Conservation (phyloP, 2,329 filamentous ascomycete genomes). For the Davidsoniella australis region DNA sequence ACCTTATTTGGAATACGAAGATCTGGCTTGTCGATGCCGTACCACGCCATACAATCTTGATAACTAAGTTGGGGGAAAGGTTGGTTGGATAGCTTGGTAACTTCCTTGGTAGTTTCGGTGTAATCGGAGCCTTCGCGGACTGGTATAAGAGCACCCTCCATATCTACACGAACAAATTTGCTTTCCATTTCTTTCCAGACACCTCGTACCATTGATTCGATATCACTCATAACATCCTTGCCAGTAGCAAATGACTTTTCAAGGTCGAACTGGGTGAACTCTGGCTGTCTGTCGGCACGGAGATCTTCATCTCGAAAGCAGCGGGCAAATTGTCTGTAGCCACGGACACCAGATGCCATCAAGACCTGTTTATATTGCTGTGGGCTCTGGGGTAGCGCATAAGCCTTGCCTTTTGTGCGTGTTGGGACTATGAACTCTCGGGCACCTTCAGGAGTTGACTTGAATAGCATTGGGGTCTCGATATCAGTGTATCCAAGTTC, state of each 20-base stretch:
- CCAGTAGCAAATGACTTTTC: constrained; percentile 78
- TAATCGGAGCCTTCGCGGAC: constrained; percentile 14
- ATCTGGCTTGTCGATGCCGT: constrained; percentile 88
- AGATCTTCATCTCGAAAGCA: constrained; percentile 95
- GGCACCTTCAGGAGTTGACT: constrained; percentile 90
- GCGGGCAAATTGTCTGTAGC: constrained; percentile 82
- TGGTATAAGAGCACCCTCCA: constrained; percentile 19
- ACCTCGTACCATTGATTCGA: constrained; percentile 34
- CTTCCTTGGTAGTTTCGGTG: neutral
- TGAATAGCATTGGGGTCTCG: constrained; percentile 89
- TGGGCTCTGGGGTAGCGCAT: constrained; percentile 86
- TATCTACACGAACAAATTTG: constrained; percentile 20
- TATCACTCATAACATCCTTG: constrained; percentile 44
- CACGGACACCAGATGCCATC: constrained; percentile 71
- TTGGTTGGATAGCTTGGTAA: constrained; percentile 16
- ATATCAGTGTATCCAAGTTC: constrained; percentile 53
- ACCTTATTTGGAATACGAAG: constrained; percentile 55
- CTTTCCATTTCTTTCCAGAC: constrained; percentile 36
- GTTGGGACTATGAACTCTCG: constrained; percentile 90
- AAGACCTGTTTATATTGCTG: constrained; percentile 98
- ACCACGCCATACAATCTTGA: constrained; percentile 56
- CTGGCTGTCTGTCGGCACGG: constrained; percentile 80
- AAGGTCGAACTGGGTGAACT: constrained; percentile 92
- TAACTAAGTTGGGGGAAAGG: constrained; percentile 51
- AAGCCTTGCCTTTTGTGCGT: constrained; percentile 55